Evolutionary conservation across 495 filamentous ascomycete genomes (phyloP), one percentile per base, ranked within the genome.

Genomic region (Parmelia sp.): DNA sequence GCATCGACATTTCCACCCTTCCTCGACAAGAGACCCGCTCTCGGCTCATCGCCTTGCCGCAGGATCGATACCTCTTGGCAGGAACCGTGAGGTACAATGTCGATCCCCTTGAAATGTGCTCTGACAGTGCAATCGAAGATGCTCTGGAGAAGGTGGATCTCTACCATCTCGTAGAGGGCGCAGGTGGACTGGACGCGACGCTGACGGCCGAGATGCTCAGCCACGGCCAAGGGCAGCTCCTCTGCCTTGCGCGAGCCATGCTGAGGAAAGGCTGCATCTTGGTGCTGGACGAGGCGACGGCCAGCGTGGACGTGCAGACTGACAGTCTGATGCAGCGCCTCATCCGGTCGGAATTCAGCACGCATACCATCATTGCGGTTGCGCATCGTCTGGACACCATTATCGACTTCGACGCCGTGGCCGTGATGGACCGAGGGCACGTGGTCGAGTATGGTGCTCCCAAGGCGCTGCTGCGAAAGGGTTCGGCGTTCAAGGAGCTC

Each of bases 31-130:
- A 61, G 11, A 25, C 76, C 15, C 74, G 78, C 0, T 29, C 69
- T 31, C 68, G 71, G 33, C 73, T 82, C 57, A 74, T 80, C 58
- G 71, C 75, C 6, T 71, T 82, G 0, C 71, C 79, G 7, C 80
- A 83, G 57, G 76, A 81, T 37, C 56, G 72, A 0, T 68, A 79
- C 27, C 69, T 80, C 42, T 58, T 80, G 0, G 68, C 71, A 11
- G 71, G 71, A 19, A 68, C 66, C 11, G 72, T 74, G 68, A 81
- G 88, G 35, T 85, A 74, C 65, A 93, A 95, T 71, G 81, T 95
- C 6, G 90, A 94, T 73, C 90, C 90, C 3, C 90, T 91, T 74
- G 75, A 80, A 29, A 70, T 86, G 39, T 88, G 90, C 73, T 88
- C 87, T 0, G 87, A 90, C 67, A 84, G 85, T 47, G 84, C 92